Conservation (phyloP, 768 basidiomycete genomes). For the Lentinula guzmanii region DNA sequence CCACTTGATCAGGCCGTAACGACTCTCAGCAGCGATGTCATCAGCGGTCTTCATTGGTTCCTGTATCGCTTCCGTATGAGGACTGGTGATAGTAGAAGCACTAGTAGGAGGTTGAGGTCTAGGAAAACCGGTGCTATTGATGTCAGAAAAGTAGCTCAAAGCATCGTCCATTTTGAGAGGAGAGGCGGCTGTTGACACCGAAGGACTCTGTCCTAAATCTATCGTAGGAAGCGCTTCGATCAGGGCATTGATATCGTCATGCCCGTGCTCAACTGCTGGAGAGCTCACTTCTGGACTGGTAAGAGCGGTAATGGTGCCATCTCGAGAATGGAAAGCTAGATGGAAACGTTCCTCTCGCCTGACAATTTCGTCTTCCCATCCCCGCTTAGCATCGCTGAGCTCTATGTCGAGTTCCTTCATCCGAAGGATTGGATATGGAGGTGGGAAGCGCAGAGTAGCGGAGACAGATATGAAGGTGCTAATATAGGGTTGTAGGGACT, state of each 20-base stretch:
- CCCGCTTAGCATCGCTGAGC: conserved; percentile 60
- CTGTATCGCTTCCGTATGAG: conserved; percentile 27
- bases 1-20: conserved; percentile 62
- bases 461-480: conserved; percentile 91
- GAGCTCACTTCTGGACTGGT: conserved; percentile 2
- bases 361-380: conserved; percentile 86
- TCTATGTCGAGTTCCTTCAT: conserved; percentile 88
- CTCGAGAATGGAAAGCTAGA: conserved; percentile 1
- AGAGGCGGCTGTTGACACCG: conserved; percentile 12
- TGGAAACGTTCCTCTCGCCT: conserved; percentile 60
- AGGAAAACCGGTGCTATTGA: conserved; percentile 21
- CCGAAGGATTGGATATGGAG: conserved; percentile 79
- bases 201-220: conserved; percentile 19
- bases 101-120: conserved; percentile 8
- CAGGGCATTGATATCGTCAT: conserved; percentile 57
- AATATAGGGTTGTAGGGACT: conserved; percentile 78
- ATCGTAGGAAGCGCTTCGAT: conserved; percentile 50
- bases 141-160: conserved; percentile 35
- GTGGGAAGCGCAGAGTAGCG: conserved; percentile 85
- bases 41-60: conserved; percentile 52
- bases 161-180: conserved; percentile 23
- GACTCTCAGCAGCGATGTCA: conserved; percentile 74
- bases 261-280: conserved; percentile 13
- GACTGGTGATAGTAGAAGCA: conserved; percentile 21
- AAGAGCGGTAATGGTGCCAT: conserved; percentile 7